phyloP scores from a whole-genome alignment of 805 yeast species.

The Diddensiella caesifluorescens region DNA sequence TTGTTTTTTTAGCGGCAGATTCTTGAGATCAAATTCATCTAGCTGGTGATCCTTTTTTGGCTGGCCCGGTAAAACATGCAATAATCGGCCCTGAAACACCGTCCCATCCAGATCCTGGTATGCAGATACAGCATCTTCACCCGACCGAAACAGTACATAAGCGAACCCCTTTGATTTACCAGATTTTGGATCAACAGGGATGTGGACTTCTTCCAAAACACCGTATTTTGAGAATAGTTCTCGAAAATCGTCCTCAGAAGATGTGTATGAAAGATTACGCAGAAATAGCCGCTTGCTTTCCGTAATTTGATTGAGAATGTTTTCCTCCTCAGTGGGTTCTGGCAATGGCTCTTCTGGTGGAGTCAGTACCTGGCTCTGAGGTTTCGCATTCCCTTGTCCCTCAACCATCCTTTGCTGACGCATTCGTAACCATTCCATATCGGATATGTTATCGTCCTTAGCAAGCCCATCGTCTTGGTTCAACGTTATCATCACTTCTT shows the following conservation, averaged over 20 bases:
- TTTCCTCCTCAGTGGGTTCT: conserved; percentile 39
- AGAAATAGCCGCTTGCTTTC: conserved; percentile 79
- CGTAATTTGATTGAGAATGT: conserved; percentile 43
- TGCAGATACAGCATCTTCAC: conserved; percentile 72
- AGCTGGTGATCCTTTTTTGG: conserved; percentile 74
- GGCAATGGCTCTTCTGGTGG: conserved; percentile 13
- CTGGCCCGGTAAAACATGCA: conserved; percentile 85
- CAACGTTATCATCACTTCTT: conserved; percentile 45
- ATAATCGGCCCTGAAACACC: conserved; percentile 87
- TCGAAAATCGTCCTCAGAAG: conserved; percentile 73
- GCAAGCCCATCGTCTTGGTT: conserved; percentile 27
- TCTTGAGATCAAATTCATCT: conserved; percentile 87
- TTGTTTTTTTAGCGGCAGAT: conserved; percentile 89
- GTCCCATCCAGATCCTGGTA: conserved; percentile 72
- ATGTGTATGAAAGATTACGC: conserved; percentile 75
- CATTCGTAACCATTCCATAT: conserved; percentile 80
- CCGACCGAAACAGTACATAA: conserved; percentile 64
- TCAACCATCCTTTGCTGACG: conserved; percentile 67
- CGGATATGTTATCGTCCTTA: conserved; percentile 44
- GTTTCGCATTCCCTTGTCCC: conserved; percentile 13
- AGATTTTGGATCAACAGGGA: conserved; percentile 85
- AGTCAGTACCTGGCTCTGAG: conserved; percentile 11
- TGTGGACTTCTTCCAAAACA: conserved; percentile 76
- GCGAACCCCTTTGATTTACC: conserved; percentile 92
- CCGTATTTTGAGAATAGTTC: conserved; percentile 66